Evolutionary conservation across 352 stramenopile genomes (phyloP).

Genomic region (Globisporangium mamillatum): DNA sequence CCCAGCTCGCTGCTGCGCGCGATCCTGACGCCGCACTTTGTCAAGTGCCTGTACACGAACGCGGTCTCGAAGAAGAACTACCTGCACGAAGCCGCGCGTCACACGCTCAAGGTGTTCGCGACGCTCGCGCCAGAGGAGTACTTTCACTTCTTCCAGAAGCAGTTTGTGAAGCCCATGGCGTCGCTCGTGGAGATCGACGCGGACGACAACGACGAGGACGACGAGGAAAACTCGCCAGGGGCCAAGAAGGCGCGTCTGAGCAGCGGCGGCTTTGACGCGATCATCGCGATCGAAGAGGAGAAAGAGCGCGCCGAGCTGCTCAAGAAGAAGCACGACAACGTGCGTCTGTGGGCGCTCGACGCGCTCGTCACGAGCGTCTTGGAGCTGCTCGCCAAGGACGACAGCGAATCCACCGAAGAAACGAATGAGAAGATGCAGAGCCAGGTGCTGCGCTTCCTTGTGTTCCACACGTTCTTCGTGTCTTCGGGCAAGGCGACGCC

Average conservation of each 20-base stretch:
- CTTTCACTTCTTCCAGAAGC: conserved; percentile 67
- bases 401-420: conserved; percentile 18
- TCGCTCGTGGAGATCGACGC: conserved; percentile 44
- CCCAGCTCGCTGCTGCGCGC: conserved; percentile 45
- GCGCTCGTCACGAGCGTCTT: conserved; percentile 45
- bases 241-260: conserved; percentile 36
- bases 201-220: conserved; percentile 34
- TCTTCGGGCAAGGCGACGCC: conserved; percentile 27
- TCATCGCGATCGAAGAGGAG: conserved; percentile 76
- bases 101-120: conserved; percentile 64
- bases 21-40: conserved; percentile 72
- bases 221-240: conserved; percentile 23
- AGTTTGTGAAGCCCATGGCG: conserved; percentile 61
- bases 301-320: conserved; percentile 62
- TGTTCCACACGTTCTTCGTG: conserved; percentile 71
- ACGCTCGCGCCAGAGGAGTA: conserved; percentile 50
- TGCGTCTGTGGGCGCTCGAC: conserved; percentile 76
- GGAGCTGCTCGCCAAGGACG: conserved; percentile 36
- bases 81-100: conserved; percentile 71
- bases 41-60: conserved; percentile 86
- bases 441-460: conserved; percentile 56
- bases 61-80: conserved; percentile 78
- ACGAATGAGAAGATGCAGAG: conserved; percentile 26
- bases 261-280: conserved; percentile 56
- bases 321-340: conserved; percentile 53